A percentile compares a stretch with the other conserved stretches of the same genome.
Conservation (phyloP, 148 eudicot species). For the Fagopyrum esculentum region DNA sequence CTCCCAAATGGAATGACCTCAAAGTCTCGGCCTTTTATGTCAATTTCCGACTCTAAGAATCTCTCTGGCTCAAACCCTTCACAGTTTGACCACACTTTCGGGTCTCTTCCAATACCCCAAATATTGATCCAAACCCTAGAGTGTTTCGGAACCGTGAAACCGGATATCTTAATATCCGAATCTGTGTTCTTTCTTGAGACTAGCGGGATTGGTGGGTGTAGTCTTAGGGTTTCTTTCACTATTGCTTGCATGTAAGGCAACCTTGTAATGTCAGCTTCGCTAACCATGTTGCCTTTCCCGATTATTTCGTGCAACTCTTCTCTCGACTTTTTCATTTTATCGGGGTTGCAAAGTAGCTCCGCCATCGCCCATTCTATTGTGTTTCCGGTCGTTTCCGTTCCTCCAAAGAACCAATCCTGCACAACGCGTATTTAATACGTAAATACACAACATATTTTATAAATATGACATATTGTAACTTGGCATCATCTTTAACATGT, state of each 20-base stretch:
- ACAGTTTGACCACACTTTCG: constrained; percentile 19
- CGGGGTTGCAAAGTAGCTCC: constrained; percentile 22
- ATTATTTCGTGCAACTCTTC: constrained; percentile 21
- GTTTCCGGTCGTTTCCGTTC: constrained; percentile 24
- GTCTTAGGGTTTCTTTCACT: constrained; percentile 29
- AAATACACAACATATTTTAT: too few relatives aligned
- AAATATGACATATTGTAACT: too few relatives aligned
- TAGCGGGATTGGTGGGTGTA: constrained; percentile 36
- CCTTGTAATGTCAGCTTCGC: constrained; percentile 24
- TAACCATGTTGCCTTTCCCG: constrained; percentile 17
- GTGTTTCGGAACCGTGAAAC: constrained; percentile 23
- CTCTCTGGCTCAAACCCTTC: constrained; percentile 32
- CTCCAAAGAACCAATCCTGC: constrained; percentile 5
- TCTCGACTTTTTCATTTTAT: constrained; percentile 14
- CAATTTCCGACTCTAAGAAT: constrained; percentile 24
- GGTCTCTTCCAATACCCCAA: constrained; percentile 38
- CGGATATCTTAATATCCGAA: constrained; percentile 8
- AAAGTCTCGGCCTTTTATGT: constrained; percentile 20
- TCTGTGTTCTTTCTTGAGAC: constrained; percentile 24
- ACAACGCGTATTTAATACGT: too few relatives aligned
- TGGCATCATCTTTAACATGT: too few relatives aligned
- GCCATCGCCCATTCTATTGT: constrained; percentile 47
- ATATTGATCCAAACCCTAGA: constrained; percentile 32
- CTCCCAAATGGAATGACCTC: constrained; percentile 3
- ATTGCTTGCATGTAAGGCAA: constrained; percentile 31